A percentile compares a stretch with the other conserved stretches of the same genome.
phyloP scores from a whole-genome alignment of 1,284 basidiomycete genomes.

The Fomitiporia mediterranea region DNA sequence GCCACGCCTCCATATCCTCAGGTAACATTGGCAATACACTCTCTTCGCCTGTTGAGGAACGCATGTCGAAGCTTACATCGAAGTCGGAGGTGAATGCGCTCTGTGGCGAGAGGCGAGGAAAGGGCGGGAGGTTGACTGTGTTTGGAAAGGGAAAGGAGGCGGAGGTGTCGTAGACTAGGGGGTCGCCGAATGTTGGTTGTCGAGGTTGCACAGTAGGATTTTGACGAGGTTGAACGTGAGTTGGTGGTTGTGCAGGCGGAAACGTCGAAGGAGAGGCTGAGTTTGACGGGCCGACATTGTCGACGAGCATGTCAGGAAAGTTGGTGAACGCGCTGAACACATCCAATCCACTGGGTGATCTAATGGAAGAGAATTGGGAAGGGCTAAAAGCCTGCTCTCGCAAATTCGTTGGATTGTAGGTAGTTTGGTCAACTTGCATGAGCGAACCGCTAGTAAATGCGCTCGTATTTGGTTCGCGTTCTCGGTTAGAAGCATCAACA shows the following conservation, averaged over 20 bases:
- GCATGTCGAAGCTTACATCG: constrained; percentile 17
- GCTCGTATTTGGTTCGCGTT: background rate
- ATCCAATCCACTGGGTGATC: background rate
- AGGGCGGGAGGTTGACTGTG: background rate
- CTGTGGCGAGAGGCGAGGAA: background rate
- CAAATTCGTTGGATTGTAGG: background rate
- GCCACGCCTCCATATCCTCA: constrained; percentile 15
- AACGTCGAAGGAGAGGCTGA: background rate
- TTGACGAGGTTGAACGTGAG: too few species aligned
- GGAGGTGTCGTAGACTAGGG: background rate
- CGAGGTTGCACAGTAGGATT: too few species aligned
- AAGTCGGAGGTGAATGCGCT: constrained; percentile 2
- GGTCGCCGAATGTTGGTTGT: too few species aligned
- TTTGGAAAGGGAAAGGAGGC: too few species aligned
- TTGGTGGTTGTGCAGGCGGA: background rate
- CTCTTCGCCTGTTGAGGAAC: constrained; percentile 3
- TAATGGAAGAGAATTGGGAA: background rate
- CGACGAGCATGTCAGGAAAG: background rate
- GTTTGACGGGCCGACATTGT: background rate
- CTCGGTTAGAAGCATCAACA: too few species aligned
- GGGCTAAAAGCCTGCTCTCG: too few species aligned
- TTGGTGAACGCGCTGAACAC: background rate
- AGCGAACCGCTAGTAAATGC: too few species aligned
- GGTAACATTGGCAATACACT: constrained; percentile 1
- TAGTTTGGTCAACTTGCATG: background rate